Percentiles rank a stretch among this genome's conserved stretches.
These are phyloP conservation scores for Boletus rubescentipes DNA, from an alignment of 768 basidiomycete genomes.

Conservation along the genomic window DNA sequence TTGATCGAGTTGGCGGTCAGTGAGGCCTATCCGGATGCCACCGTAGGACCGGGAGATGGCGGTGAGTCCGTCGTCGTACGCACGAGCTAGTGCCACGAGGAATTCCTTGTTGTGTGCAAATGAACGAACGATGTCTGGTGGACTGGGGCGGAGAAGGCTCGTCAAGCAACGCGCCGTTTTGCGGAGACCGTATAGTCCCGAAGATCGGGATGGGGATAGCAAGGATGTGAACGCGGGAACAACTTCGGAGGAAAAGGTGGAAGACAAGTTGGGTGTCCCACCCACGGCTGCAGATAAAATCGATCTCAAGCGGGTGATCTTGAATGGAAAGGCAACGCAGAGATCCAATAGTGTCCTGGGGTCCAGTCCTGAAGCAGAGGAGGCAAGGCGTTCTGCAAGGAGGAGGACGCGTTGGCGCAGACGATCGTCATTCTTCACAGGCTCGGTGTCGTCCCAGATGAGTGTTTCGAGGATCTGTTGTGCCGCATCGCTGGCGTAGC, in stretches of 20 bases:
- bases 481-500: constrained; percentile 59
- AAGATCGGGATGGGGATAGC: constrained; percentile 42
- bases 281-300: constrained; percentile 43
- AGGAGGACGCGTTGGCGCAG: constrained; percentile 51
- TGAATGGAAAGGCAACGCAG: constrained; percentile 51
- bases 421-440: constrained; percentile 38
- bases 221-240: constrained; percentile 54
- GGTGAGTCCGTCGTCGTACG: constrained; percentile 60
- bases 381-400: constrained; percentile 56
- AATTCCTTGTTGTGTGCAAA: constrained; percentile 56
- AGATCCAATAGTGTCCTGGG: constrained; percentile 61
- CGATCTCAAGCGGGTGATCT: constrained; percentile 43
- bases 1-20: constrained; percentile 45
- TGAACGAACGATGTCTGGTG: constrained; percentile 46
- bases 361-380: constrained; percentile 42
- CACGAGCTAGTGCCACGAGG: constrained; percentile 52
- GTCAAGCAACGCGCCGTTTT: constrained; percentile 60
- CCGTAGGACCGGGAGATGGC: constrained; percentile 61
- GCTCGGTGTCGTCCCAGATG: constrained; percentile 49
- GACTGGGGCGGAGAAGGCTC: constrained; percentile 51
- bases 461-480: constrained; percentile 50
- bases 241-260: constrained; percentile 42
- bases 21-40: constrained; percentile 37
- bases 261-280: constrained; percentile 33
- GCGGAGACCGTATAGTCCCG: constrained; percentile 62